These are phyloP conservation scores for Volutella citrinella DNA, from an alignment of 2,329 filamentous ascomycete species.

Conservation along the genomic window DNA sequence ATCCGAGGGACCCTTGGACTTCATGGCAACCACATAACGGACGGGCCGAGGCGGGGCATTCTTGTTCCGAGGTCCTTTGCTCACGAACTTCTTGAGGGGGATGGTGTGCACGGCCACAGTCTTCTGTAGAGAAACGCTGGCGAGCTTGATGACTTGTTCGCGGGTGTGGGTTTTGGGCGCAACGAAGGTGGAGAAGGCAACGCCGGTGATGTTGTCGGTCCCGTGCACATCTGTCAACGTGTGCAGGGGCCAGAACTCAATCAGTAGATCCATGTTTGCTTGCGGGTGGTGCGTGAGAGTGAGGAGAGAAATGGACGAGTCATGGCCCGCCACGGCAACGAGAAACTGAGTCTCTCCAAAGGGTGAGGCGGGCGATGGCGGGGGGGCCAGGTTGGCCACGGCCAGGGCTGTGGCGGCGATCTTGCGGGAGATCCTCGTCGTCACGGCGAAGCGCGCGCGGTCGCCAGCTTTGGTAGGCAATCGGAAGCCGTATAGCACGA, in stretches of 20 bases:
- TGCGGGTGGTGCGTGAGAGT: conserved; percentile 67
- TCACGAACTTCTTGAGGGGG: conserved; percentile 53
- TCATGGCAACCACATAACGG: conserved; percentile 68
- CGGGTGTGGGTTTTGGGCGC: conserved; percentile 46
- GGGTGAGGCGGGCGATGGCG: conserved; percentile 46
- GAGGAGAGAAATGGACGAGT: conserved; percentile 74
- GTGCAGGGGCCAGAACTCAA: conserved; percentile 50
- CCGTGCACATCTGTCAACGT: conserved; percentile 53
- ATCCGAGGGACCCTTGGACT: conserved; percentile 51
- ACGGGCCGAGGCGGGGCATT: conserved; percentile 45
- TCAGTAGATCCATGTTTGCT: conserved; percentile 46
- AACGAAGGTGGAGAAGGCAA: conserved; percentile 57
- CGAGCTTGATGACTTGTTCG: conserved; percentile 61
- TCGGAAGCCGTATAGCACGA: conserved; percentile 54
- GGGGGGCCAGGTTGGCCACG: conserved; percentile 63
- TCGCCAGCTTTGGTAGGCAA: conserved; percentile 39
- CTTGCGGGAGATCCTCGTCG: conserved; percentile 58
- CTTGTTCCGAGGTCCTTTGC: conserved; percentile 33
- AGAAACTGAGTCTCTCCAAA: conserved; percentile 71
- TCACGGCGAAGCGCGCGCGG: conserved; percentile 49
- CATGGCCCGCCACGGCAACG: conserved; percentile 76
- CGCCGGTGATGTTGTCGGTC: conserved; percentile 54
- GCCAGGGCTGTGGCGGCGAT: conserved; percentile 77
- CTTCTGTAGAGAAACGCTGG: conserved; percentile 77
- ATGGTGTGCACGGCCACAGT: conserved; percentile 78